Conservation (phyloP, 164 flowering plant species). For the Platanus orientalis region DNA sequence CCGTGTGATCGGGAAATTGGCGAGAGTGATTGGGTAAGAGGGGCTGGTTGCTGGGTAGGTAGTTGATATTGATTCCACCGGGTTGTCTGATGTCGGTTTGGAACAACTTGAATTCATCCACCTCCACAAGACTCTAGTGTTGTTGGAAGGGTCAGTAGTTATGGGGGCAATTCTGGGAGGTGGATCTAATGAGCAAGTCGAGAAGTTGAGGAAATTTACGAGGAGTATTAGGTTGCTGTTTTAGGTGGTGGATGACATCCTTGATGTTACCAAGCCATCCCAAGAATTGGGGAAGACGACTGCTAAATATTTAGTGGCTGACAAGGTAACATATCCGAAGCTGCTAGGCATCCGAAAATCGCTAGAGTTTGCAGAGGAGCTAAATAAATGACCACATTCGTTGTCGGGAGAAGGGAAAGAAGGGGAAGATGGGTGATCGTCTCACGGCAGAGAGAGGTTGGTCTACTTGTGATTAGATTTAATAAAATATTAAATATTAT, state of each 20-base stretch:
- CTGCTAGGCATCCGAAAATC: too few species aligned
- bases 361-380: too few species aligned
- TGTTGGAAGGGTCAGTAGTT: constrained; percentile 66
- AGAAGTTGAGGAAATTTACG: constrained; percentile 52
- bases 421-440: too few species aligned
- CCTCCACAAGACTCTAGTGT: constrained; percentile 61
- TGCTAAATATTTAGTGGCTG: too few species aligned
- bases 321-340: too few species aligned
- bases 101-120: constrained; percentile 67
- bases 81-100: constrained; percentile 43
- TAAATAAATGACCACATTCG: too few species aligned
- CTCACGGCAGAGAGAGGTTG: too few species aligned
- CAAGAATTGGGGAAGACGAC: too few species aligned
- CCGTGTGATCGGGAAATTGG: constrained; percentile 51
- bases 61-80: constrained; percentile 56
- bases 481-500: too few species aligned
- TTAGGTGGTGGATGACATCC: too few species aligned
- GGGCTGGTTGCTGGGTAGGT: constrained; percentile 81
- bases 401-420: too few species aligned
- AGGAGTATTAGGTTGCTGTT: constrained; percentile 59
- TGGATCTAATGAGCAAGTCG: constrained; percentile 50
- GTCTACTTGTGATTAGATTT: too few species aligned
- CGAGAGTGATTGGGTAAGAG: constrained; percentile 50
- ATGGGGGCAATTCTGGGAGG: constrained; percentile 73
- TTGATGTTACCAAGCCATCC: constrained; percentile 61